Conservation (phyloP, 1,284 basidiomycete genomes). For the Phaffia rhodozyma region DNA sequence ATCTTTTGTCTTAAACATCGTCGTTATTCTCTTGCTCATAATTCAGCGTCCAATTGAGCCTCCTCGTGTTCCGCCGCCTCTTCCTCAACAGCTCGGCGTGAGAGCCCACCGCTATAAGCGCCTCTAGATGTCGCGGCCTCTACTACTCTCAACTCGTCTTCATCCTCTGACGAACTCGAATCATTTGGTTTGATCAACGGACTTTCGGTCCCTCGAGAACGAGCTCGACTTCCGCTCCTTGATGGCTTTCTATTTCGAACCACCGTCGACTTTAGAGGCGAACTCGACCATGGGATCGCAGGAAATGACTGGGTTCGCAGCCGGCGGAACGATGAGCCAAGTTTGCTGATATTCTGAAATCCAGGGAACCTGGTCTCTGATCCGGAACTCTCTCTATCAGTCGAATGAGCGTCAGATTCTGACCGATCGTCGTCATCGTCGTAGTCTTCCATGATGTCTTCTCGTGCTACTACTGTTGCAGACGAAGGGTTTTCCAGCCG, state of each 20-base stretch:
- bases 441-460: background rate
- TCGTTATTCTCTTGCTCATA: too few species aligned
- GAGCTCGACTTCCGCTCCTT: background rate
- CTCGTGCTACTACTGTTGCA: background rate
- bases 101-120: too few species aligned
- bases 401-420: background rate
- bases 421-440: slow-evolving; percentile 1
- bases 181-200: background rate
- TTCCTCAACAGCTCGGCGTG: too few species aligned
- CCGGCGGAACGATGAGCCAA: slow-evolving; percentile 15
- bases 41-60: too few species aligned
- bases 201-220: background rate
- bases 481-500: too few species aligned
- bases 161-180: slow-evolving; percentile 1
- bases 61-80: too few species aligned
- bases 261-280: background rate
- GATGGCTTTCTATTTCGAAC: background rate
- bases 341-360: background rate
- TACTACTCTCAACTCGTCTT: slow-evolving; percentile 3
- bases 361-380: background rate
- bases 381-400: slow-evolving; percentile 4
- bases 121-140: too few species aligned
- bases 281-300: background rate
- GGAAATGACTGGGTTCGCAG: slow-evolving; percentile 18
- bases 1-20: too few species aligned